Evolutionary conservation across 139 green algal species (phyloP), one percentile per base, ranked within the genome.

Genomic region (Penium margaritaceum): DNA sequence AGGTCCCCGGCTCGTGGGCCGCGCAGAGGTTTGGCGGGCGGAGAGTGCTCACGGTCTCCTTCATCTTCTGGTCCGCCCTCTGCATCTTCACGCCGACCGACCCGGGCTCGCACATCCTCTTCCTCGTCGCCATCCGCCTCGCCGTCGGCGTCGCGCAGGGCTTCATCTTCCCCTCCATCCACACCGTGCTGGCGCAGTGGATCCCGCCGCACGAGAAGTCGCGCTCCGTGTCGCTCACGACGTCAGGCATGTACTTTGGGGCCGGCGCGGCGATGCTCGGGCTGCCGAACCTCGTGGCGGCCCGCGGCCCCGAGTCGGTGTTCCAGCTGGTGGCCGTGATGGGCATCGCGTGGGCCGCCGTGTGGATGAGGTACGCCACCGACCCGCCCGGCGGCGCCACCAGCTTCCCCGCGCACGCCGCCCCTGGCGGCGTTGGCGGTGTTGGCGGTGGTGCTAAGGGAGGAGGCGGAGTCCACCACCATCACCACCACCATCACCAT

Each of bases 171-270:
- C 93, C 93, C 0, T 88, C 92, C 17, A 83, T 98, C 27, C 92
- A 97, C 79, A 95, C 91, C 21, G 86, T 96, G 9, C 78, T 96
- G 17, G 89, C 90, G 64, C 83, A 91, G 79, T 95, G 89, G 88
- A 89, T 97, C 0, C 87, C 89, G 5, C 88, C 91, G 1, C 82
- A 90, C 35, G 93, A 97, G 75, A 73, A 91, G 2, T 90, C 90
- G 0, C 83, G 84, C 0, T 87, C 90, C 1, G 88, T 94, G 3
- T 95, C 89, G 2, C 84, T 97, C 0, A 91, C 88, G n/a, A 98
- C 91, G 2, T 95, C 89, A 27, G 93, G 93, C 74, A 96, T 98
- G 92, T 98, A 98, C 87, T 75, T 97, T 3, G 93, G 93, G 5
- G 94, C 89, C 19, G 92, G 92, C 0, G 75, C 78, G 0, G 88